Conservation (phyloP, 1,284 basidiomycete genomes). For the Exobasidium cylindrosporum region DNA sequence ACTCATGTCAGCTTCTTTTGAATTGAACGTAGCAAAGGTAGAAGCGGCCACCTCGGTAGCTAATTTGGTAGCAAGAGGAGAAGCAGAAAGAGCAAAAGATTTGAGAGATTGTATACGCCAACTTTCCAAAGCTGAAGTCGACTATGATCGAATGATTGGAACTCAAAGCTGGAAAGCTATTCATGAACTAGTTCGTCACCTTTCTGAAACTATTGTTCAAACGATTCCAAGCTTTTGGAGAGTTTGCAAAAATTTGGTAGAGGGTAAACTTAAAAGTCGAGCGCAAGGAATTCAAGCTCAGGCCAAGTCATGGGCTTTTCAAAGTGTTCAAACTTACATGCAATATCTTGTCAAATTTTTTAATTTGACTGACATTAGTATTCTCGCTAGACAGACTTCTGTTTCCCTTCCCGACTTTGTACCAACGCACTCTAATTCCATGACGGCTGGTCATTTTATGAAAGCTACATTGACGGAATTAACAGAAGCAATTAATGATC, state of each 20-base stretch:
- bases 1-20: conserved; percentile 71
- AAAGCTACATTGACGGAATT: conserved; percentile 77
- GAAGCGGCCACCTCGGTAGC: conserved; percentile 15
- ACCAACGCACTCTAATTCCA: conserved; percentile 72
- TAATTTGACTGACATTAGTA: conserved; percentile 68
- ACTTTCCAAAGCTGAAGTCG: conserved; percentile 27
- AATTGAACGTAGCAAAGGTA: conserved; percentile 42
- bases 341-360: conserved; percentile 85
- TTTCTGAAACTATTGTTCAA: conserved; percentile 60
- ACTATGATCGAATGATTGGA: conserved; percentile 31
- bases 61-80: conserved; percentile 60
- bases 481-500: conserved; percentile 77
- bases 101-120: conserved; percentile 50
- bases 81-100: conserved; percentile 61
- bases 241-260: conserved; percentile 83
- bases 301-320: conserved; percentile 83
- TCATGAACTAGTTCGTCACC: conserved; percentile 62
- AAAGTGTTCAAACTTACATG: conserved; percentile 84
- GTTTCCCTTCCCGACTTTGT: conserved; percentile 65
- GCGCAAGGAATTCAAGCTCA: conserved; percentile 73
- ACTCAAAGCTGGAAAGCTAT: conserved; percentile 69
- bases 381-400: conserved; percentile 62
- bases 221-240: conserved; percentile 90
- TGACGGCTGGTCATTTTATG: conserved; percentile 79
- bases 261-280: conserved; percentile 63